Evolutionary conservation across 208 protist species (phyloP).

Genomic region (Acanthamoeba culbertsoni): DNA sequence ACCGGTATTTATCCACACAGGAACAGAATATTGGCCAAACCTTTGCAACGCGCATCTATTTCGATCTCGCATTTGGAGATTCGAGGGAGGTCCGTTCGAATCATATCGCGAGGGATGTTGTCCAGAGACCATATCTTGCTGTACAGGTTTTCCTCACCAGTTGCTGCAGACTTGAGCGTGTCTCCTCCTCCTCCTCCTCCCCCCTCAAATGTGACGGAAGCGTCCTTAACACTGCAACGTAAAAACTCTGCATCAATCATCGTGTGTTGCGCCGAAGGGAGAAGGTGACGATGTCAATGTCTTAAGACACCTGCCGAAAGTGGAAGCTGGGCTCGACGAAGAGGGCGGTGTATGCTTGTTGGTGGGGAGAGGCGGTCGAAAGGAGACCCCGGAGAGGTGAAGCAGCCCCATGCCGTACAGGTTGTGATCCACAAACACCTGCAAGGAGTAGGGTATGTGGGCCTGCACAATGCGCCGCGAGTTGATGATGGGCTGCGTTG

Average conservation of each 20-base stretch:
- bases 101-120: neutral
- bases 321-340: neutral
- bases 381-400: constrained; percentile 51
- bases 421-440: constrained; percentile 87
- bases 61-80: constrained; percentile 44
- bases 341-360: neutral
- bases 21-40: neutral
- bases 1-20: too few relatives aligned
- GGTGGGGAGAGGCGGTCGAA: constrained; percentile 63
- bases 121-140: constrained; percentile 30
- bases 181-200: neutral
- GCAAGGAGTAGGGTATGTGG: constrained; percentile 84
- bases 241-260: too few relatives aligned
- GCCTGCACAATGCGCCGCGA: constrained; percentile 71
- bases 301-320: neutral
- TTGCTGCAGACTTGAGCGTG: too few relatives aligned
- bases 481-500: too few relatives aligned
- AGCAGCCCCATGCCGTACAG: constrained; percentile 83
- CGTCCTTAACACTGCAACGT: too few relatives aligned
- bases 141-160: neutral
- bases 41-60: constrained; percentile 22
- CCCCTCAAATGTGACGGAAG: too few relatives aligned
- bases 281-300: too few relatives aligned
- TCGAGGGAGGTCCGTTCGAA: neutral
- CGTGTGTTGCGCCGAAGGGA: too few relatives aligned